phyloP scores from a whole-genome alignment of 352 stramenopile species.

The Globisporangium megalacanthum region DNA sequence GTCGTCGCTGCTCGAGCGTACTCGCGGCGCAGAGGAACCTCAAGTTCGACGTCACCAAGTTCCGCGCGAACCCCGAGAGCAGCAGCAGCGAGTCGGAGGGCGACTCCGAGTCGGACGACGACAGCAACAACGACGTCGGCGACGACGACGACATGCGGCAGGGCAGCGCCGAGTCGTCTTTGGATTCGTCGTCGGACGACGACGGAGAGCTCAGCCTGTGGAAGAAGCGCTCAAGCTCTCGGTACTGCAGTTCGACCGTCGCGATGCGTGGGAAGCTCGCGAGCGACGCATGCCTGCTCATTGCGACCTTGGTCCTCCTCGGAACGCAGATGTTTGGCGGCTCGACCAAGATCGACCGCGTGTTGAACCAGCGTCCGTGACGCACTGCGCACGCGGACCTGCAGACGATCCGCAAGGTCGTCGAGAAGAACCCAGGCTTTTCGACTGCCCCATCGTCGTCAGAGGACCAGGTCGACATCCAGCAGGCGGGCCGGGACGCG shows the following conservation, averaged over 20 bases:
- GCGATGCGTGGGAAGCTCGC: conserved; percentile 80
- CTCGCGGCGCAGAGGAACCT: no score
- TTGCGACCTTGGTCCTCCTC: conserved; percentile 79
- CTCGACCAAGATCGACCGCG: conserved; percentile 78
- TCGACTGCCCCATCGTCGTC: conserved; percentile 61
- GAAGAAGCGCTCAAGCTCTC: conserved; percentile 84
- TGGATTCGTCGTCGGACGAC: conserved; percentile 64
- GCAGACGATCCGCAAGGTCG: conserved; percentile 55
- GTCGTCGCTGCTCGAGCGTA: conserved; percentile 16
- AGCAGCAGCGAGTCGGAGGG: conserved; percentile 51
- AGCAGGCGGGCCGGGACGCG: conserved; percentile 69
- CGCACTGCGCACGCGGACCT: conserved; percentile 65
- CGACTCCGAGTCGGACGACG: conserved; percentile 8
- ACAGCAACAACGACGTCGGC: conserved; percentile 3
- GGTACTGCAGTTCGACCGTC: conserved; percentile 74
- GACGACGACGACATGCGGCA: conserved; percentile 38
- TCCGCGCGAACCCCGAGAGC: conserved; percentile 87
- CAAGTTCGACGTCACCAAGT: conserved; percentile 89
- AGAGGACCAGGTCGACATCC: conserved; percentile 83
- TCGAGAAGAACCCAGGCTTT: conserved; percentile 84
- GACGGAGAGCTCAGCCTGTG: conserved; percentile 79
- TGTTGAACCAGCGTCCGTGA: conserved; percentile 79
- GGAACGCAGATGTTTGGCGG: conserved; percentile 81
- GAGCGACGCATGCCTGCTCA: conserved; percentile 73
- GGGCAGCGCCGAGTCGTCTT: conserved; percentile 55